Conservation (phyloP, 345 rosid genomes). For the Linum lewisii region DNA sequence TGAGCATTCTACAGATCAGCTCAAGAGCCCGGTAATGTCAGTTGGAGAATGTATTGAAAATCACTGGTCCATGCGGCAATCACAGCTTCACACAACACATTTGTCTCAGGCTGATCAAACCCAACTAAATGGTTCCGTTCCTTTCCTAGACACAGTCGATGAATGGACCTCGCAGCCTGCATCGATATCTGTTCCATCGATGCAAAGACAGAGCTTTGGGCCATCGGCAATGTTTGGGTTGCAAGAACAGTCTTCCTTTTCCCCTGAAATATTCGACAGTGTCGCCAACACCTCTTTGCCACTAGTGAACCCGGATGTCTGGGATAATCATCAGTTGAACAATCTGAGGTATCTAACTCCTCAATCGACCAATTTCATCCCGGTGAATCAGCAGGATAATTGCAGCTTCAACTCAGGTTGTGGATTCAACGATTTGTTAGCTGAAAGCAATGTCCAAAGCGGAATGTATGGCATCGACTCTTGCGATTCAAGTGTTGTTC, state of each 20-base stretch:
- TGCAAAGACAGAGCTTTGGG: conserved; percentile 40
- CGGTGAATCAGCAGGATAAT: conserved; percentile 49
- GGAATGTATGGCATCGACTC: conserved; percentile 32
- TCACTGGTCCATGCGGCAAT: conserved; percentile 22
- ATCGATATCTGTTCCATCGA: conserved; percentile 37
- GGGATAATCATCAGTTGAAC: conserved; percentile 68
- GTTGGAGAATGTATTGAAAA: conserved; percentile 24
- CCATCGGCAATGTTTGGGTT: conserved; percentile 32
- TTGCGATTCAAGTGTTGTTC: conserved; percentile 58
- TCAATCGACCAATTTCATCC: conserved; percentile 39
- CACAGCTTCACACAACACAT: conserved; percentile 32
- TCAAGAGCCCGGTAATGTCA: conserved; percentile 35
- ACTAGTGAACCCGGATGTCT: conserved; percentile 38
- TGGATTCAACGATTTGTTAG: background rate
- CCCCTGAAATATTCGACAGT: conserved; percentile 33
- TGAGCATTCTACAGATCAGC: conserved; percentile 39
- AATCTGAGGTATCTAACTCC: conserved; percentile 39
- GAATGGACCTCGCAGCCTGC: conserved; percentile 51
- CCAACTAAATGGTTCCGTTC: conserved; percentile 34
- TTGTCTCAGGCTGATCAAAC: conserved; percentile 39
- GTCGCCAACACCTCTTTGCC: conserved; percentile 27
- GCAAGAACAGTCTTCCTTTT: conserved; percentile 37
- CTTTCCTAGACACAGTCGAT: conserved; percentile 37
- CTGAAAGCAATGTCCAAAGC: background rate
- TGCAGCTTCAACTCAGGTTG: conserved; percentile 15